Evolutionary conservation across 73 alveolate genomes (phyloP), one percentile per base, ranked within the genome.

Genomic region (Diophrys appendiculata): DNA sequence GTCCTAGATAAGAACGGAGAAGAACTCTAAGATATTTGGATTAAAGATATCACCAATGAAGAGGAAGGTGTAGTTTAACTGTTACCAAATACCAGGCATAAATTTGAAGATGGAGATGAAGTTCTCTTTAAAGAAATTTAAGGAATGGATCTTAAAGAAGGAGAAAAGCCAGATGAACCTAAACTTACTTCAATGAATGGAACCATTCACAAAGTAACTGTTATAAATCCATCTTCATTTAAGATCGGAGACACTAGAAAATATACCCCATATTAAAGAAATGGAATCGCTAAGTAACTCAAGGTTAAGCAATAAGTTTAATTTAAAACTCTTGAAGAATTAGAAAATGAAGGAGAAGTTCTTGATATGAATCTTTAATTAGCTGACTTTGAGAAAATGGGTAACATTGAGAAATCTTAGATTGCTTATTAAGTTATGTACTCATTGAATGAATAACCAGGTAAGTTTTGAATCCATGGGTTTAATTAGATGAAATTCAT

Each of bases 1-100:
- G 95, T 95, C 33, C 65, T 89, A 25, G 99, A 95, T 85, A 91
- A 90, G 78, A 89, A 93, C 77, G 98, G 99, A n/a, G 99, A 95
- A 82, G 93, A 93, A 34, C 86, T 83, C 29, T 82, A 89, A 74
- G 98, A 93, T 67, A 91, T 85, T 24, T 67, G 85, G 90, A 90
- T 90, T 32, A 90, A 90, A 68, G 29, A 52, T 14, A 90, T 90
- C 31, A 54, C 88, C 55, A 70, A 81, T 53, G 79, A 67, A 70
- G 90, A 90, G 80, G 65, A 74, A 24, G 94, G 96, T 22, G 28
- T 86, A 52, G 96, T 90, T 23, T 82, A 76, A 29, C 84, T 90
- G 33, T 69, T 90, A 0, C 90, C 81, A 25, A 84, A 88, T 5
- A 55, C 71, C 33, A 86, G 83, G 68, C 92, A 88, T 26, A 75